phyloP scores from a whole-genome alignment of 768 basidiomycete species.

The Tremella yokohamensis region DNA sequence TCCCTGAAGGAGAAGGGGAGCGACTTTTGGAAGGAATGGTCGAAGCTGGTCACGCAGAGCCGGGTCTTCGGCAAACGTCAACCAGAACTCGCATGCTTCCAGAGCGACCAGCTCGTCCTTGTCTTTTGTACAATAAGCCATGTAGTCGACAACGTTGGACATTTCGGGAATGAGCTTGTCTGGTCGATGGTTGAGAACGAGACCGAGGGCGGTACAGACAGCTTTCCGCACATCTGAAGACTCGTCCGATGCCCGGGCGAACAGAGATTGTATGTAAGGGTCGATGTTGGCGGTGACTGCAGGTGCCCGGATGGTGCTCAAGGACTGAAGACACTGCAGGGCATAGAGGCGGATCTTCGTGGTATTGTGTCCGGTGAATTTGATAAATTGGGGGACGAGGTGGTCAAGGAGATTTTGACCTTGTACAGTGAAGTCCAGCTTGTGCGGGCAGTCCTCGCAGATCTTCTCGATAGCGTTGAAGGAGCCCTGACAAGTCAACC shows the following conservation, averaged over 20 bases:
- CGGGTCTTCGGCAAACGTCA: conserved; percentile 94
- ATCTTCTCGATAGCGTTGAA: conserved; percentile 93
- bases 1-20: conserved; percentile 89
- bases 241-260: conserved; percentile 91
- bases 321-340: conserved; percentile 89
- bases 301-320: conserved; percentile 79
- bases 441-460: conserved; percentile 93
- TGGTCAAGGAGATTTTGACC: conserved; percentile 90
- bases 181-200: conserved; percentile 85
- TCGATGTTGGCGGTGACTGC: conserved; percentile 89
- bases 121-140: conserved; percentile 97
- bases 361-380: conserved; percentile 76
- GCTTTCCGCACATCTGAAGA: conserved; percentile 88
- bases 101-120: conserved; percentile 90
- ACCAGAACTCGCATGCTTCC: conserved; percentile 99
- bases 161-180: conserved; percentile 97
- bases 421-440: conserved; percentile 88
- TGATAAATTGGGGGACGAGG: conserved; percentile 93
- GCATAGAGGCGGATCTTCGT: conserved; percentile 90
- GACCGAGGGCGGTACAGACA: conserved; percentile 91
- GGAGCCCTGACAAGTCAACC: conserved; percentile 63
- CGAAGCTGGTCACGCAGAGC: conserved; percentile 78
- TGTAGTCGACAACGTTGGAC: conserved; percentile 91
- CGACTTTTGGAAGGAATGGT: conserved; percentile 84
- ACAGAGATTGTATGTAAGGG: conserved; percentile 83